These are phyloP conservation scores for Cladophialophora chaetospira DNA, from an alignment of 2,329 filamentous ascomycete species.

Conservation along the genomic window DNA sequence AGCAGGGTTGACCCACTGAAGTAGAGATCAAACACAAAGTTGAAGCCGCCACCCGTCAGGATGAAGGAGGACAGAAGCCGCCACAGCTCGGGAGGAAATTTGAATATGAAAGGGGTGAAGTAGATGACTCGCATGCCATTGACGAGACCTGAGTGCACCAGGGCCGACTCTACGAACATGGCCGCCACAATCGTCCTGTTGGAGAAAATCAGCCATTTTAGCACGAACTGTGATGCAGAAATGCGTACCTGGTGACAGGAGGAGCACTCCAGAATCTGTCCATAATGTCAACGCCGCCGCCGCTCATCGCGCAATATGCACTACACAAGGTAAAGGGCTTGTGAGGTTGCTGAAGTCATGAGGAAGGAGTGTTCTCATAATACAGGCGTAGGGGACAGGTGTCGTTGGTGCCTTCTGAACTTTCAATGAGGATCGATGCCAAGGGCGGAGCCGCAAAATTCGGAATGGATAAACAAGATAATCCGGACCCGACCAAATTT, in stretches of 20 bases:
- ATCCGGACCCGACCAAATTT: too few relatives aligned
- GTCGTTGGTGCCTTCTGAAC: constrained; percentile 3
- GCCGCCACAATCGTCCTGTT: constrained; percentile 68
- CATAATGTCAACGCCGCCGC: constrained; percentile 42
- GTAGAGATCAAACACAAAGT: constrained; percentile 72
- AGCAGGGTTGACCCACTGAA: constrained; percentile 55
- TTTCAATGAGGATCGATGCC: neutral
- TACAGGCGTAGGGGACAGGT: constrained; percentile 3
- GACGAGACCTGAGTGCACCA: constrained; percentile 61
- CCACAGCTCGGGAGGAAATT: constrained; percentile 63
- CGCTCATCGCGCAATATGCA: constrained; percentile 9
- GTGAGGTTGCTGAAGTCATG: neutral
- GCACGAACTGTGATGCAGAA: constrained; percentile 17
- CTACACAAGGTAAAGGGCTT: neutral
- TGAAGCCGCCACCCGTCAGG: constrained; percentile 57
- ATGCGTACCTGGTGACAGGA: constrained; percentile 64
- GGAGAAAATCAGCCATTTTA: constrained; percentile 42
- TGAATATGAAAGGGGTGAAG: constrained; percentile 56
- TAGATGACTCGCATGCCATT: constrained; percentile 52
- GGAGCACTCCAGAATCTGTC: constrained; percentile 67
- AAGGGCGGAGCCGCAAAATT: neutral
- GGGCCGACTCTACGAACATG: constrained; percentile 63
- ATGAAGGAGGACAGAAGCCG: constrained; percentile 61
- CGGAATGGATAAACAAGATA: neutral
- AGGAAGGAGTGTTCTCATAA: constrained; percentile 7